These are phyloP conservation scores for Polyporus arcularius DNA, from an alignment of 768 basidiomycete species.

Conservation along the genomic window DNA sequence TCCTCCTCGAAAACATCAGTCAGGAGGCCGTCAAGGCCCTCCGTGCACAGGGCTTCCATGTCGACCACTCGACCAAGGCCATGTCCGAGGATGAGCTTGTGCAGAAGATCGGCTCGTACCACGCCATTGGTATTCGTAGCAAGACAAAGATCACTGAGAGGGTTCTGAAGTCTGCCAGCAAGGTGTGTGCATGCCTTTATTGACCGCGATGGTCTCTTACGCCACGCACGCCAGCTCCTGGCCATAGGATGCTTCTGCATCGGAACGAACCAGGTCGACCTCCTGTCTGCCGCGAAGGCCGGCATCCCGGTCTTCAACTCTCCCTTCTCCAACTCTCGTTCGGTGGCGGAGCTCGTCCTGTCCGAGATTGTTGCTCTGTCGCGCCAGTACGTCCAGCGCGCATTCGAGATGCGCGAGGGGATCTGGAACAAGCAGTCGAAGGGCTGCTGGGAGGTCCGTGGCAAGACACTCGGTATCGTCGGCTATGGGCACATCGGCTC, in stretches of 20 bases:
- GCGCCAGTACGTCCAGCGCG: constrained; percentile 88
- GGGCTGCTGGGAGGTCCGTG: constrained; percentile 96
- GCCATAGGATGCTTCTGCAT: constrained; percentile 99
- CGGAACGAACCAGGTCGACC: constrained; percentile 97
- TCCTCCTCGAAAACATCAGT: constrained; percentile 95
- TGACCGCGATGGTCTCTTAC: neutral
- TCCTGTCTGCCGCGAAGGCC: constrained; percentile 74
- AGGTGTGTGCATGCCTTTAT: constrained; percentile 48
- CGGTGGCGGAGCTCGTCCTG: constrained; percentile 97
- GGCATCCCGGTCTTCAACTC: constrained; percentile 99
- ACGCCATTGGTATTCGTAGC: constrained; percentile 94
- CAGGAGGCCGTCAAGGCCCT: constrained; percentile 84
- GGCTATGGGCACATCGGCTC: constrained; percentile 99
- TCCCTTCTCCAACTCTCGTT: constrained; percentile 97
- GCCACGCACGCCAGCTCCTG: constrained; percentile 63
- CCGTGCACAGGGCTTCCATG: constrained; percentile 81
- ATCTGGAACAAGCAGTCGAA: constrained; percentile 99
- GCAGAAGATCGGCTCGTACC: constrained; percentile 77
- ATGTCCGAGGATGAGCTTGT: constrained; percentile 94
- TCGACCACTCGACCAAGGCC: constrained; percentile 85
- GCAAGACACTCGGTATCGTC: constrained; percentile 96
- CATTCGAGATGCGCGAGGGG: constrained; percentile 84
- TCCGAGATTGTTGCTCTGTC: constrained; percentile 92
- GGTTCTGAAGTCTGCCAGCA: constrained; percentile 84
- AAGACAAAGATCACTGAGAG: constrained; percentile 95